phyloP scores from a whole-genome alignment of 257 asterid genomes.

The Capsicum chinense region DNA sequence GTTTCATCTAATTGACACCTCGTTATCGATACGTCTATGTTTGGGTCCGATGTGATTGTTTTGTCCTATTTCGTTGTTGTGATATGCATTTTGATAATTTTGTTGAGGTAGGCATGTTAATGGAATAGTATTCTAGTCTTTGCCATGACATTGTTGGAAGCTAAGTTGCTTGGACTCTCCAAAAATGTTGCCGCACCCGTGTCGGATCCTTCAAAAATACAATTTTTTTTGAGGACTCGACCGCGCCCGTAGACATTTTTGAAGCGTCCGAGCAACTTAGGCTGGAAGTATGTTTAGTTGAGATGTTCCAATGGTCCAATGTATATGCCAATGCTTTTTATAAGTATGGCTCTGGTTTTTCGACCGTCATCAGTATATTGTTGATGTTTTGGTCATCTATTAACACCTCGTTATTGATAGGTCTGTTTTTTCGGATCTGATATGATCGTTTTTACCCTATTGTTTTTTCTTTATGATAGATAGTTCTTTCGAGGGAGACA shows the following conservation, averaged over 20 bases:
- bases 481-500: not conserved
- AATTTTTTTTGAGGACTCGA: too few relatives aligned
- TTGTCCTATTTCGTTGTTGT: not conserved
- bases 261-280: too few relatives aligned
- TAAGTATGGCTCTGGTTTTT: constrained; percentile 40
- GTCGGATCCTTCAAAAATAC: too few relatives aligned
- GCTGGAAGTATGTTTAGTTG: not conserved
- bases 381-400: not conserved
- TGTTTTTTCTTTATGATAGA: not conserved
- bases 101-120: not conserved
- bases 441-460: not conserved
- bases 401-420: not conserved
- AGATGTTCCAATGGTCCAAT: constrained; percentile 59
- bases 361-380: not conserved
- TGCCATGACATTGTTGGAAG: not conserved
- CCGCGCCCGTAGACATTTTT: too few relatives aligned
- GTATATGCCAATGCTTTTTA: constrained; percentile 59
- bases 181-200: too few relatives aligned
- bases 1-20: too few relatives aligned
- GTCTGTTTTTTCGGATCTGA: not conserved
- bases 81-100: not conserved
- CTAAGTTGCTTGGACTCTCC: too few relatives aligned
- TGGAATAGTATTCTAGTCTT: not conserved
- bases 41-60: not conserved
- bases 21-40: not conserved